These are phyloP conservation scores for Suaeda aralocaspica DNA, from an alignment of 148 eudicot genomes.

Conservation along the genomic window DNA sequence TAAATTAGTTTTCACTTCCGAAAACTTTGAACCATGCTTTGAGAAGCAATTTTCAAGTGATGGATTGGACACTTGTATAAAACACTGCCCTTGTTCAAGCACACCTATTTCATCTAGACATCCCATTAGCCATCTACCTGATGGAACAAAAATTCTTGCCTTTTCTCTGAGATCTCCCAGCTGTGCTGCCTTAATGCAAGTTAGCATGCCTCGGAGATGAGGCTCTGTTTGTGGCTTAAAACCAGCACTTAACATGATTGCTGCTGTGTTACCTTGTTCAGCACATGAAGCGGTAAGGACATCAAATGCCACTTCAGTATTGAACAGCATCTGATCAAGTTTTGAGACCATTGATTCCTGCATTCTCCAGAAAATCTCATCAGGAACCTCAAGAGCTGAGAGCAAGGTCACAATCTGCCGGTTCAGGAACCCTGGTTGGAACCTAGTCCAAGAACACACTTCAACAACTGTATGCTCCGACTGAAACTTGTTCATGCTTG, in stretches of 20 bases:
- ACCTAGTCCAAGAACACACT: slow-evolving; percentile 88
- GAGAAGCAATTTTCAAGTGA: slow-evolving; percentile 64
- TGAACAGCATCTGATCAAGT: slow-evolving; percentile 52
- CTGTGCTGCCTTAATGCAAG: slow-evolving; percentile 73
- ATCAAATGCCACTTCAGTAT: slow-evolving; percentile 64
- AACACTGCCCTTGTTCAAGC: slow-evolving; percentile 85
- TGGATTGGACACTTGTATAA: slow-evolving; percentile 67
- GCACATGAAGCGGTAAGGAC: slow-evolving; percentile 69
- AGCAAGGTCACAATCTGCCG: slow-evolving; percentile 77
- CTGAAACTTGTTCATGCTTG: slow-evolving; percentile 77
- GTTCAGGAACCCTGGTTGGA: slow-evolving; percentile 82
- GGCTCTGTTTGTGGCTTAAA: slow-evolving; percentile 76
- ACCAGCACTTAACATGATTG: slow-evolving; percentile 87
- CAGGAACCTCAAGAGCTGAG: slow-evolving; percentile 60
- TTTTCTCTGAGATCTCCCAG: slow-evolving; percentile 69
- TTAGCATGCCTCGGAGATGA: slow-evolving; percentile 77
- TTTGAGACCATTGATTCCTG: slow-evolving; percentile 62
- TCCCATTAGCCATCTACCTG: slow-evolving; percentile 89
- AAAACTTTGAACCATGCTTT: slow-evolving; percentile 62
- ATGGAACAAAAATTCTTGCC: slow-evolving; percentile 71
- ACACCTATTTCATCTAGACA: slow-evolving; percentile 75
- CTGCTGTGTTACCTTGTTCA: slow-evolving; percentile 76
- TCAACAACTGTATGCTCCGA: slow-evolving; percentile 64
- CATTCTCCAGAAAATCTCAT: slow-evolving; percentile 70
- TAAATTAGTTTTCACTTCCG: slow-evolving; percentile 38